Conservation (phyloP, 768 basidiomycete species). For the Lactifluus piperatus region DNA sequence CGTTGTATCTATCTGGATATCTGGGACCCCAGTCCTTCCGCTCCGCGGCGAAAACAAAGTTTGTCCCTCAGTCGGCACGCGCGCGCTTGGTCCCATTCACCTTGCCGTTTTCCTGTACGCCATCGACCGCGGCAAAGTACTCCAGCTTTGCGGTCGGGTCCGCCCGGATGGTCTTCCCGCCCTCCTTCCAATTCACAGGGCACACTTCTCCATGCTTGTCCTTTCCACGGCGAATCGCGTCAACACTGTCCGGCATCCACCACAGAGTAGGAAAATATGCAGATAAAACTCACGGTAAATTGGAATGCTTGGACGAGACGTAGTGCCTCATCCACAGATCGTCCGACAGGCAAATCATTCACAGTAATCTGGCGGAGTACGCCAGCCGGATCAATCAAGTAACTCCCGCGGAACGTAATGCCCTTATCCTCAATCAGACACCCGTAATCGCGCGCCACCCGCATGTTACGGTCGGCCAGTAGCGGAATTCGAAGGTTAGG, state of each 20-base stretch:
- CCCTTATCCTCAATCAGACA: slow-evolving; percentile 85
- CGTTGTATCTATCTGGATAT: not conserved
- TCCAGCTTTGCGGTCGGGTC: slow-evolving; percentile 66
- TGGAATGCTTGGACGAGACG: slow-evolving; percentile 93
- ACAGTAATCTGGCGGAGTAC: slow-evolving; percentile 69
- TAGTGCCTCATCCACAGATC: slow-evolving; percentile 88
- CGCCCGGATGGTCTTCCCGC: slow-evolving; percentile 73
- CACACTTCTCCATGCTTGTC: slow-evolving; percentile 90
- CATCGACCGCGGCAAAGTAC: slow-evolving; percentile 46
- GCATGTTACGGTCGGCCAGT: slow-evolving; percentile 71
- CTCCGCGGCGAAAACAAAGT: not conserved
- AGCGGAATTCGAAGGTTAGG: slow-evolving; percentile 82
- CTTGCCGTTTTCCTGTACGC: slow-evolving; percentile 24
- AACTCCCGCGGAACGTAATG: slow-evolving; percentile 78
- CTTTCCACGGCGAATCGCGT: slow-evolving; percentile 29
- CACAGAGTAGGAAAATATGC: not conserved
- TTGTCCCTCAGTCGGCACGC: slow-evolving; percentile 38
- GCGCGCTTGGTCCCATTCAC: slow-evolving; percentile 49
- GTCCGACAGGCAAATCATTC: slow-evolving; percentile 92
- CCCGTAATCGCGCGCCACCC: slow-evolving; percentile 77
- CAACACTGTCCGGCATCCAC: not conserved
- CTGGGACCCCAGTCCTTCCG: not conserved
- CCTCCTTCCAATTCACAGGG: slow-evolving; percentile 85
- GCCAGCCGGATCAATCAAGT: slow-evolving; percentile 83
- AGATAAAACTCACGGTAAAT: slow-evolving; percentile 49